A percentile compares a stretch with the other conserved stretches of the same genome.
phyloP scores from a whole-genome alignment of 768 basidiomycete genomes.

The Boletellus sp. region DNA sequence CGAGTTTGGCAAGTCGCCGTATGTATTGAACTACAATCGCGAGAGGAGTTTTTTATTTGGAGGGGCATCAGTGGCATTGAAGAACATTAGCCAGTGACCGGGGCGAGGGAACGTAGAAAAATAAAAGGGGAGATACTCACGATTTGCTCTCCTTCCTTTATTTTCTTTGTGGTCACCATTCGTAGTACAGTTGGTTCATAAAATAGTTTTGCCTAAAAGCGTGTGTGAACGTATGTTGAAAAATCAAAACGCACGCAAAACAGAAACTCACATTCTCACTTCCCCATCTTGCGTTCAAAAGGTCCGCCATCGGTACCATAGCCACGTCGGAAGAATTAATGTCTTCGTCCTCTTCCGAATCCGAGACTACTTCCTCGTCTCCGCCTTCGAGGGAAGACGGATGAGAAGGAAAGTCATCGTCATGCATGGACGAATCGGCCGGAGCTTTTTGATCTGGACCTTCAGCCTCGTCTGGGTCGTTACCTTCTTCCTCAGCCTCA shows the following conservation, averaged over 20 bases:
- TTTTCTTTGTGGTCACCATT: slow-evolving; percentile 78
- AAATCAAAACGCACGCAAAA: neutral
- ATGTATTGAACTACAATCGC: slow-evolving; percentile 81
- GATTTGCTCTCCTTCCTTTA: slow-evolving; percentile 81
- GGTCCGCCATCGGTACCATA: slow-evolving; percentile 96
- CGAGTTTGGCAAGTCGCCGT: slow-evolving; percentile 88
- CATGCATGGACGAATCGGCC: slow-evolving; percentile 28
- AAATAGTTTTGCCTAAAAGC: slow-evolving; percentile 73
- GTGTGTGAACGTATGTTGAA: neutral
- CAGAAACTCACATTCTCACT: slow-evolving; percentile 70
- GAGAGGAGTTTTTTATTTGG: neutral
- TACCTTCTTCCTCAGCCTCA: slow-evolving; percentile 36
- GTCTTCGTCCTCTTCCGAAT: slow-evolving; percentile 42
- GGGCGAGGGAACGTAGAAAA: neutral
- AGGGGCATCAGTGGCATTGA: neutral
- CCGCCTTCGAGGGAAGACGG: slow-evolving; percentile 4
- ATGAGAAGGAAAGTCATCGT: slow-evolving; percentile 20
- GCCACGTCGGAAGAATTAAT: slow-evolving; percentile 64
- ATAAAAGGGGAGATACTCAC: slow-evolving; percentile 42
- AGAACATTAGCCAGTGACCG: neutral
- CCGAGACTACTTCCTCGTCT: slow-evolving; percentile 37
- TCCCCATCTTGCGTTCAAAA: slow-evolving; percentile 86
- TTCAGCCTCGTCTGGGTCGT: slow-evolving; percentile 29
- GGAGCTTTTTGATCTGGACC: slow-evolving; percentile 21
- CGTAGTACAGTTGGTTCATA: slow-evolving; percentile 66